phyloP scores from a whole-genome alignment of 106 monocot species.

The Allium cepa region DNA sequence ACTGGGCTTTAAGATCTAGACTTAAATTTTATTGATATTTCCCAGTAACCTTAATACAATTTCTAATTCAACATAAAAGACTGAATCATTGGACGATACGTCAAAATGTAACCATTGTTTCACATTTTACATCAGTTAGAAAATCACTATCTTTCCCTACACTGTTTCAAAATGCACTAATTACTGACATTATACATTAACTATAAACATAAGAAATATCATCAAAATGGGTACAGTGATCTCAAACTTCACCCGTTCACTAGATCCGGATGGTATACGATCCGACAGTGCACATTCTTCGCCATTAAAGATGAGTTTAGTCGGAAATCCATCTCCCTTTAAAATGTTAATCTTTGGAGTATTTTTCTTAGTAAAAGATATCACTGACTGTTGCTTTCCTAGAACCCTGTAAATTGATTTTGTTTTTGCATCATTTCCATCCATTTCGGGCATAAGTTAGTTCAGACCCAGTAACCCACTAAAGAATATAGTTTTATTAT shows the following conservation, averaged over 20 bases:
- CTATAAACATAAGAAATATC: neutral
- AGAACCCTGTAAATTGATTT: conserved; percentile 27
- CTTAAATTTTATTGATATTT: too few species aligned
- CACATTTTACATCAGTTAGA: neutral
- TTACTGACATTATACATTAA: neutral
- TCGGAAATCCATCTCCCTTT: too few species aligned
- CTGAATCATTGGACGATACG: neutral
- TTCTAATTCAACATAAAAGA: neutral
- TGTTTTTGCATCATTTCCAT: conserved; percentile 3
- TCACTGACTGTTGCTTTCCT: conserved; percentile 63
- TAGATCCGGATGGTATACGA: too few species aligned
- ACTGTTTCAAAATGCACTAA: neutral
- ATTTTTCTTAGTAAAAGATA: conserved; percentile 55
- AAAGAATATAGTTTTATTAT: too few species aligned
- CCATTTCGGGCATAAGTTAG: too few species aligned
- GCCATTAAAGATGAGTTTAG: too few species aligned
- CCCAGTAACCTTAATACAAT: too few species aligned
- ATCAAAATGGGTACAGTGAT: neutral
- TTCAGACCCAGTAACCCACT: too few species aligned
- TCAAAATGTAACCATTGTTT: neutral
- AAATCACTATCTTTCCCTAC: neutral
- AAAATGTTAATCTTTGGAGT: too few species aligned
- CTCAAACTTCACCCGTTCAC: neutral
- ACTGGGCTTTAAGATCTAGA: too few species aligned
- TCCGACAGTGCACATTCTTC: too few species aligned